A percentile compares a stretch with the other conserved stretches of the same genome.
These are phyloP conservation scores for Peronospora tabacina DNA, from an alignment of 352 stramenopile species.

Conservation along the genomic window DNA sequence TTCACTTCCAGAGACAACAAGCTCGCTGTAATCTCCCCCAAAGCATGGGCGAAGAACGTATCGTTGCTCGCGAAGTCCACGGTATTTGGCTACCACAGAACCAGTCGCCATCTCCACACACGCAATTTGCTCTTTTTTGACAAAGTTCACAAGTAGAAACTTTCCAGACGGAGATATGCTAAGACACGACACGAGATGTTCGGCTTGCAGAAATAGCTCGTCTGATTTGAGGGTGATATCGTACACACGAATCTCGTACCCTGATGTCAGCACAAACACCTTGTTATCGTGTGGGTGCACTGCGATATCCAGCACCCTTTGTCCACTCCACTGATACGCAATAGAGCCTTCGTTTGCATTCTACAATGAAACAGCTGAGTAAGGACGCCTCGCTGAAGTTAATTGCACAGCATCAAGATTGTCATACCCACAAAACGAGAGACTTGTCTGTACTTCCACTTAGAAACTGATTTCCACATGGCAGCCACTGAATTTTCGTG, in stretches of 20 bases:
- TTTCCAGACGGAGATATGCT: constrained; percentile 34
- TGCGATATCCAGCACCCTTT: constrained; percentile 47
- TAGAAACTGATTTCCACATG: constrained; percentile 51
- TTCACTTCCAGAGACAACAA: constrained; percentile 66
- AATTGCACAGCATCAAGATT: background rate
- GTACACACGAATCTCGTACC: constrained; percentile 53
- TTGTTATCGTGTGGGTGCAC: constrained; percentile 47
- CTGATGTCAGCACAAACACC: constrained; percentile 51
- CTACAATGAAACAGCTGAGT: constrained; percentile 16
- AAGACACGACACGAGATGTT: constrained; percentile 56
- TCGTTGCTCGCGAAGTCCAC: constrained; percentile 50
- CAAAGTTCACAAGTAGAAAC: constrained; percentile 53
- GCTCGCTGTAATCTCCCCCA: constrained; percentile 35
- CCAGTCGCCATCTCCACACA: constrained; percentile 44
- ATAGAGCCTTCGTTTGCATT: constrained; percentile 45
- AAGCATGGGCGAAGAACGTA: constrained; percentile 66
- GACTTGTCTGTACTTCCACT: constrained; percentile 68
- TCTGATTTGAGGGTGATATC: constrained; percentile 54
- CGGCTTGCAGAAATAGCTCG: constrained; percentile 40
- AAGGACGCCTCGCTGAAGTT: background rate
- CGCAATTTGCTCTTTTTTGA: constrained; percentile 52
- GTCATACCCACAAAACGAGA: constrained; percentile 63
- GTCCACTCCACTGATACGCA: constrained; percentile 61
- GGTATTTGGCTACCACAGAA: constrained; percentile 39
- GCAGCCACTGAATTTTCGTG: constrained; percentile 46